These are phyloP conservation scores for Leccinum proliferum DNA, from an alignment of 1,284 basidiomycete species.

Conservation along the genomic window DNA sequence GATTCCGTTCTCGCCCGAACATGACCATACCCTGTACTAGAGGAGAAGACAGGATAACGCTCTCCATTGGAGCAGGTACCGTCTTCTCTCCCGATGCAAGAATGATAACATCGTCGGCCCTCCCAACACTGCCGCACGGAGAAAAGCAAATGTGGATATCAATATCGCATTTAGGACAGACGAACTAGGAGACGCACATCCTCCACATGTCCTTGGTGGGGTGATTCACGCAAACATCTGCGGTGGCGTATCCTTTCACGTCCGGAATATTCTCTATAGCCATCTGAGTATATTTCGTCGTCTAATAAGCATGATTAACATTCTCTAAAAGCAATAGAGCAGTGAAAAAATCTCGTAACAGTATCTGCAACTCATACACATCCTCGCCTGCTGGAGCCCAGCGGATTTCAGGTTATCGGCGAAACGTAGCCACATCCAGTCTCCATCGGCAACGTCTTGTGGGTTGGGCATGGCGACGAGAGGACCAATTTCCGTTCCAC, in stretches of 20 bases:
- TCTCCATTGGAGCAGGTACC: neutral
- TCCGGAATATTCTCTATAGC: slow-evolving; percentile 21
- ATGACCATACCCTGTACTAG: neutral
- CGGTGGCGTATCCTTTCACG: slow-evolving; percentile 17
- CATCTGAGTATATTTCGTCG: slow-evolving; percentile 14
- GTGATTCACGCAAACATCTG: slow-evolving; percentile 16
- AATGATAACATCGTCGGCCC: neutral
- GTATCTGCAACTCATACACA: slow-evolving; percentile 29
- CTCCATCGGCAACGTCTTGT: slow-evolving; percentile 10
- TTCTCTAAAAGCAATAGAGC: neutral
- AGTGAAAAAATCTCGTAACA: slow-evolving; percentile 19
- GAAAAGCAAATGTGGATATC: neutral
- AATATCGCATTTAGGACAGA: neutral
- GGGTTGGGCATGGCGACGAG: slow-evolving; percentile 1
- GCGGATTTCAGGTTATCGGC: slow-evolving; percentile 13
- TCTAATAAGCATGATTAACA: slow-evolving; percentile 8
- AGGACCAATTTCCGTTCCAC: slow-evolving; percentile 26
- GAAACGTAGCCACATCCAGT: slow-evolving; percentile 31
- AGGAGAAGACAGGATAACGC: neutral
- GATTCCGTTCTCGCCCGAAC: neutral
- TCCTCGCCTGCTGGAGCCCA: slow-evolving; percentile 29
- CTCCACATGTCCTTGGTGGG: slow-evolving; percentile 19
- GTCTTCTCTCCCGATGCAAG: slow-evolving; percentile 1
- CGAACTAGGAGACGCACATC: slow-evolving; percentile 10
- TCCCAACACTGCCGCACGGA: neutral